A percentile compares a stretch with the other conserved stretches of the same genome.
Evolutionary conservation across 1,284 basidiomycete genomes (phyloP).

Genomic region (Tilletia indica): DNA sequence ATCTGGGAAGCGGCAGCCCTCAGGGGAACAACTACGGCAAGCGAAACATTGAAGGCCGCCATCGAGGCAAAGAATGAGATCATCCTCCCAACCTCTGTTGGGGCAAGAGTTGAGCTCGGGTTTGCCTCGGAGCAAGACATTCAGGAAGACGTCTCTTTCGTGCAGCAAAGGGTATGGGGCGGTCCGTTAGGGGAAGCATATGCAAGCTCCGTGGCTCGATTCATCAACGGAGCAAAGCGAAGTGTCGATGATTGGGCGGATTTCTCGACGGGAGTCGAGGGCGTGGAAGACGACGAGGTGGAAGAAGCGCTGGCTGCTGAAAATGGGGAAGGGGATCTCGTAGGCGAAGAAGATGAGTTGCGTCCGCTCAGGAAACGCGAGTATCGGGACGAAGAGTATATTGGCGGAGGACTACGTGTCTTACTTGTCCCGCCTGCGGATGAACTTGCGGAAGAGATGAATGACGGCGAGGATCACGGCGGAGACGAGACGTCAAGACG

Average conservation of each 20-base stretch:
- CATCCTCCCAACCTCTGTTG: background rate
- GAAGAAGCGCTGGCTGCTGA: background rate
- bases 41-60: too few species aligned
- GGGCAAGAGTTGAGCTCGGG: background rate
- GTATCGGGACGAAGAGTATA: conserved; percentile 10
- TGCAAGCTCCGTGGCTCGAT: conserved; percentile 39
- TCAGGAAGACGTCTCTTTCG: background rate
- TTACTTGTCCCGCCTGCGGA: background rate
- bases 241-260: conserved; percentile 6
- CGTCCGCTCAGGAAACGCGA: background rate
- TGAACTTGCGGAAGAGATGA: background rate
- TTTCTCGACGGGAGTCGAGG: background rate
- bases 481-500: background rate
- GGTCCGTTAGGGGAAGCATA: conserved; percentile 36
- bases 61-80: conserved; percentile 18
- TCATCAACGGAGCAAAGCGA: conserved; percentile 33
- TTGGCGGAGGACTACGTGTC: background rate
- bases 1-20: background rate
- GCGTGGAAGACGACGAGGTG: background rate
- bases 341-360: background rate
- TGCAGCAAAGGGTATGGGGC: conserved; percentile 31
- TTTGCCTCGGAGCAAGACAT: background rate
- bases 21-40: background rate
- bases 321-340: background rate
- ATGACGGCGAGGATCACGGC: background rate